These are phyloP conservation scores for Verticillium klebahnii DNA, from an alignment of 2,329 filamentous ascomycete species.

Conservation along the genomic window DNA sequence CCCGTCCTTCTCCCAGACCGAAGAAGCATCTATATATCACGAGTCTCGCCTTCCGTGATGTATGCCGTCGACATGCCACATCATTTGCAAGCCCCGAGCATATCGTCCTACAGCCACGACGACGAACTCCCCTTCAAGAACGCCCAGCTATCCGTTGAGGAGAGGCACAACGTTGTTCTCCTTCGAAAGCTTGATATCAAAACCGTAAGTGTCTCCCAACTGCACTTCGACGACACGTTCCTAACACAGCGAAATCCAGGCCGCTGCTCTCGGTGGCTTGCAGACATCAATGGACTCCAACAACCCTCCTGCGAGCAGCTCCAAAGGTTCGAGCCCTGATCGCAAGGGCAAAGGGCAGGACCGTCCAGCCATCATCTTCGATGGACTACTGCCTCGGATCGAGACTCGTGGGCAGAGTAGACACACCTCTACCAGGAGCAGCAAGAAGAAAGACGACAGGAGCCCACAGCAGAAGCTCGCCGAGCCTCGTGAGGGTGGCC, in stretches of 20 bases:
- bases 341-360: constrained; percentile 8
- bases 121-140: background rate
- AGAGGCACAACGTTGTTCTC: background rate
- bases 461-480: background rate
- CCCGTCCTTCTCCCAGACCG: background rate
- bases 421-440: constrained; percentile 8
- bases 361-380: constrained; percentile 10
- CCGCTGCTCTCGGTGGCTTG: background rate
- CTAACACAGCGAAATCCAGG: background rate
- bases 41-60: background rate
- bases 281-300: constrained; percentile 5
- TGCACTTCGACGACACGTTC: background rate
- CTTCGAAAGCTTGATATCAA: background rate
- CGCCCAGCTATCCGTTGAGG: background rate
- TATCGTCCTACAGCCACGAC: background rate
- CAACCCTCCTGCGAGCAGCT: constrained; percentile 8
- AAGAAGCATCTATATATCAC: background rate
- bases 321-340: constrained; percentile 10
- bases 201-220: background rate
- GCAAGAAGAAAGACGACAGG: constrained; percentile 7
- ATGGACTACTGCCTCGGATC: constrained; percentile 17
- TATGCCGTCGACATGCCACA: background rate
- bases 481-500: background rate
- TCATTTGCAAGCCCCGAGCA: background rate
- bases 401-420: constrained; percentile 18